Percentiles rank a stretch among this genome's conserved stretches.
Evolutionary conservation across 257 asterid genomes (phyloP).

Genomic region (Perilla frutescens): DNA sequence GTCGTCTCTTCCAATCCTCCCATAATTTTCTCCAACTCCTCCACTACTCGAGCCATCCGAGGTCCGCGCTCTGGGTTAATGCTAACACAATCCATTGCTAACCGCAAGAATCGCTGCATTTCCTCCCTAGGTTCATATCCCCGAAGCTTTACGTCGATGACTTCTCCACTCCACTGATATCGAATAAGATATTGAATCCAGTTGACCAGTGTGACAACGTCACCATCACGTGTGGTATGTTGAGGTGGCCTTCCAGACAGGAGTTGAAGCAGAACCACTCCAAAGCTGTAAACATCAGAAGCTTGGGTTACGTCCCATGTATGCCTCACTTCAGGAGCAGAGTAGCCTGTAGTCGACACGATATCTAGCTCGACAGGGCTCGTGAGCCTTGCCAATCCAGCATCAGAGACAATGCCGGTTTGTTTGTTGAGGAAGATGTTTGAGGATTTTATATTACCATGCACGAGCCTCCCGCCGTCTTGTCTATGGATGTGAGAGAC

Average conservation of each 20-base stretch:
- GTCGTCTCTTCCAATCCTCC: neutral
- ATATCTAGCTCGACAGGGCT: neutral
- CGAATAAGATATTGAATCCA: neutral
- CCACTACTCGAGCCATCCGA: constrained; percentile 25
- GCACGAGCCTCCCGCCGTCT: constrained; percentile 32
- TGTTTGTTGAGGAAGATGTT: constrained; percentile 37
- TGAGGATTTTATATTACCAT: constrained; percentile 47
- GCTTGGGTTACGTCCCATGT: constrained; percentile 29
- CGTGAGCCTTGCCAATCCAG: constrained; percentile 27
- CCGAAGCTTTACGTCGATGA: constrained; percentile 10
- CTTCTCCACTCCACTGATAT: neutral
- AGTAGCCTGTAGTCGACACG: constrained; percentile 26
- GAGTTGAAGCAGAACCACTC: constrained; percentile 41
- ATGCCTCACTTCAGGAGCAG: constrained; percentile 42
- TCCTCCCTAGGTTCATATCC: neutral
- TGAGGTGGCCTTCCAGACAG: constrained; percentile 26
- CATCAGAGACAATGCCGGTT: constrained; percentile 34
- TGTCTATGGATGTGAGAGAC: constrained; percentile 6
- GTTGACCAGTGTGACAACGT: constrained; percentile 1
- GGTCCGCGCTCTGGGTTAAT: constrained; percentile 15
- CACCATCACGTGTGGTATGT: too few species aligned
- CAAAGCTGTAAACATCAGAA: constrained; percentile 46
- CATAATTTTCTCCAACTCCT: constrained; percentile 30
- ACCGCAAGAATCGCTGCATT: constrained; percentile 10
- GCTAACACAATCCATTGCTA: constrained; percentile 32